phyloP scores from a whole-genome alignment of 768 basidiomycete genomes.

The Naganishia vishniacii region DNA sequence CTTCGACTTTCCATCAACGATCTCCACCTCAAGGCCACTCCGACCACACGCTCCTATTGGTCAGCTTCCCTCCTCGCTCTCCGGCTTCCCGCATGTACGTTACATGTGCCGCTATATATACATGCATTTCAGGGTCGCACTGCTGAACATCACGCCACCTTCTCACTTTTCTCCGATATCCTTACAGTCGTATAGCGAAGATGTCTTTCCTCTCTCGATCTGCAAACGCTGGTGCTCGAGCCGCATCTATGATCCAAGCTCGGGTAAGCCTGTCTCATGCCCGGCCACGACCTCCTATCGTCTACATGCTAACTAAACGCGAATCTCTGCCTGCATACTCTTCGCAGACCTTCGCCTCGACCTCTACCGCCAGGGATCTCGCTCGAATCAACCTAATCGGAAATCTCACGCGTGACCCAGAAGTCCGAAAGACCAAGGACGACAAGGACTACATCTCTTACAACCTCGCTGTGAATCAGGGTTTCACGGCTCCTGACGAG shows the following conservation, averaged over 20 bases:
- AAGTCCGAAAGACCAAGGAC: constrained; percentile 19
- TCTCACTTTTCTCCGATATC: no score
- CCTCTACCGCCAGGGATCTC: not conserved
- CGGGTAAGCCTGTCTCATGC: not conserved
- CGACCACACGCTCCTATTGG: not conserved
- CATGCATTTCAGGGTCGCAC: no score
- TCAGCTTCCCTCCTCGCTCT: not conserved
- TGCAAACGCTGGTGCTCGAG: constrained; percentile 5
- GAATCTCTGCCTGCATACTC: not conserved
- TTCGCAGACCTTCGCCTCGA: constrained; percentile 17
- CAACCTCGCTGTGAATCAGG: not conserved
- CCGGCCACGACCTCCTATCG: not conserved
- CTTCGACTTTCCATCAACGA: not conserved
- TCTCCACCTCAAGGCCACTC: not conserved
- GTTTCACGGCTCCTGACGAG: constrained; percentile 1
- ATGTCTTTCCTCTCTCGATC: constrained; percentile 21
- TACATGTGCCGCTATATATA: not conserved
- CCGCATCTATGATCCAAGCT: constrained; percentile 17
- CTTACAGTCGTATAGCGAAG: not conserved
- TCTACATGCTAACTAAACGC: not conserved
- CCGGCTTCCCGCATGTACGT: not conserved
- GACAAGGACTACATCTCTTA: constrained; percentile 8
- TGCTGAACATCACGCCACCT: no score
- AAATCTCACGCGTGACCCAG: constrained; percentile 7
- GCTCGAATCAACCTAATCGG: constrained; percentile 14